Conservation (phyloP, 352 stramenopile genomes). For the Phytopythium sindhum region DNA sequence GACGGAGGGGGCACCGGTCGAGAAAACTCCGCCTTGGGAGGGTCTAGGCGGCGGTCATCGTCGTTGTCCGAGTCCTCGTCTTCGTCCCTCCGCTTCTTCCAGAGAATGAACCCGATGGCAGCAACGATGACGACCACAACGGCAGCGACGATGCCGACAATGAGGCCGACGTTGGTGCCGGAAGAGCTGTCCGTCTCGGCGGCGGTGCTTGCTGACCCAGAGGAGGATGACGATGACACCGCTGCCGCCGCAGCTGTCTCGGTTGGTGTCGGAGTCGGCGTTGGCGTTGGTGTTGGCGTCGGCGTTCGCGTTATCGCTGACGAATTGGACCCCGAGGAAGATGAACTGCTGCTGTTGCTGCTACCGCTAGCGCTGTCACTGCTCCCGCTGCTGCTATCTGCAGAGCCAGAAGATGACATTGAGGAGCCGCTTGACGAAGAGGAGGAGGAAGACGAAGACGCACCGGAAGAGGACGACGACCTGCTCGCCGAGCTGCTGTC, state of each 20-base stretch:
- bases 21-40: slow-evolving; percentile 6
- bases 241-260: slow-evolving; percentile 19
- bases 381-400: slow-evolving; percentile 7
- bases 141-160: slow-evolving; percentile 43
- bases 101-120: slow-evolving; percentile 55
- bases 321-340: slow-evolving; percentile 13
- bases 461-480: slow-evolving; percentile 7
- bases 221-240: slow-evolving; percentile 14
- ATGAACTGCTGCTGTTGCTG: slow-evolving; percentile 10
- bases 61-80: slow-evolving; percentile 67
- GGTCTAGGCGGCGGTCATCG: slow-evolving; percentile 21
- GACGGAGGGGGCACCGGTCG: slow-evolving; percentile 12
- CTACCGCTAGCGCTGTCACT: neutral
- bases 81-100: slow-evolving; percentile 52
- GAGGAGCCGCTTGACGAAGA: neutral
- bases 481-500: slow-evolving; percentile 4
- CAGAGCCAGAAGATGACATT: slow-evolving; percentile 13
- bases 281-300: slow-evolving; percentile 6
- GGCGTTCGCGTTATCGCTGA: slow-evolving; percentile 15
- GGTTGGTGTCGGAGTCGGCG: slow-evolving; percentile 4
- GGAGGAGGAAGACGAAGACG: neutral
- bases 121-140: slow-evolving; percentile 38
- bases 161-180: slow-evolving; percentile 36
- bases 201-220: slow-evolving; percentile 29
- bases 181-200: slow-evolving; percentile 20